phyloP scores from a whole-genome alignment of 208 protist species.

The Trypanosoma scelopori region DNA sequence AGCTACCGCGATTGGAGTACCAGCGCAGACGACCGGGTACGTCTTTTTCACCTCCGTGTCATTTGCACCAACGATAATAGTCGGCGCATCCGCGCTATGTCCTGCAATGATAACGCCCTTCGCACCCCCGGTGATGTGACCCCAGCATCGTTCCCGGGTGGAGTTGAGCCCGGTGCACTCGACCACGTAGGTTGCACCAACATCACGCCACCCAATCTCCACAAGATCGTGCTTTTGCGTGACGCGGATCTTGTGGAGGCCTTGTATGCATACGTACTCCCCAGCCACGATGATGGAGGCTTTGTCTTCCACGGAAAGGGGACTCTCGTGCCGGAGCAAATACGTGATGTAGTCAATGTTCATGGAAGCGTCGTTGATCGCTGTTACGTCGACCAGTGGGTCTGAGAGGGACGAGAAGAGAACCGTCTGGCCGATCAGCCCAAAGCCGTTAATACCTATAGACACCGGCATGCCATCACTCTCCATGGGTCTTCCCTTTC shows the following conservation, averaged over 20 bases:
- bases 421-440: slow-evolving; percentile 93
- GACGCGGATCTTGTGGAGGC: slow-evolving; percentile 35
- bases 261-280: slow-evolving; percentile 53
- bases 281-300: slow-evolving; percentile 30
- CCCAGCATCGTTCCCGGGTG: slow-evolving; percentile 79
- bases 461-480: slow-evolving; percentile 22
- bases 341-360: slow-evolving; percentile 93
- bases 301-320: slow-evolving; percentile 52
- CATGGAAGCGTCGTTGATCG: slow-evolving; percentile 96
- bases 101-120: slow-evolving; percentile 98
- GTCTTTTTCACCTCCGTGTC: slow-evolving; percentile 68
- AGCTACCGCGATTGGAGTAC: slow-evolving; percentile 98
- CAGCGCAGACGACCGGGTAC: slow-evolving; percentile 93
- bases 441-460: slow-evolving; percentile 97
- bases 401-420: slow-evolving; percentile 80
- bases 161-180: slow-evolving; percentile 98
- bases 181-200: slow-evolving; percentile 93
- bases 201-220: slow-evolving; percentile 90
- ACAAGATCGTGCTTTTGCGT: slow-evolving; percentile 69
- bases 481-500: slow-evolving; percentile 5
- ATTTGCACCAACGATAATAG: slow-evolving; percentile 97
- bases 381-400: slow-evolving; percentile 69
- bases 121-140: slow-evolving; percentile 93
- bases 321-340: slow-evolving; percentile 93
- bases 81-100: slow-evolving; percentile 93